These are phyloP conservation scores for Colletotrichum sp. DNA, from an alignment of 2,329 filamentous ascomycete genomes.

Conservation along the genomic window DNA sequence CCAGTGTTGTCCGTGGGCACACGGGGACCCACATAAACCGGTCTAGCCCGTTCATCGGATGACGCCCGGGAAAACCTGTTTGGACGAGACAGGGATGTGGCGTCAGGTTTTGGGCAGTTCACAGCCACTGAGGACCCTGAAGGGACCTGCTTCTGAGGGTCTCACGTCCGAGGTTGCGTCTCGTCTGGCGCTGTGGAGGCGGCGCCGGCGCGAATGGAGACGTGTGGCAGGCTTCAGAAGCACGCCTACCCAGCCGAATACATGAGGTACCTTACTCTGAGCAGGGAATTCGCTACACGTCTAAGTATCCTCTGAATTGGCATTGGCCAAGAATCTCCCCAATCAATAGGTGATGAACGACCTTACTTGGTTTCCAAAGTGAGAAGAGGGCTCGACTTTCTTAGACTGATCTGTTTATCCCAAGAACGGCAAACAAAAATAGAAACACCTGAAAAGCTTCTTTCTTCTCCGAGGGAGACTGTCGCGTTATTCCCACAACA, in stretches of 20 bases:
- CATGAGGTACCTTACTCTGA: too few relatives aligned
- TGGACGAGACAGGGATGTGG: conserved; percentile 2
- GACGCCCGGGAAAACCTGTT: conserved; percentile 15
- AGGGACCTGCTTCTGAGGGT: conserved; percentile 5
- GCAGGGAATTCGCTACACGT: not conserved
- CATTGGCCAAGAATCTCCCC: not conserved
- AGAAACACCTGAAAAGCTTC: not conserved
- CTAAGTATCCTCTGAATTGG: not conserved
- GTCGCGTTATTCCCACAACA: not conserved
- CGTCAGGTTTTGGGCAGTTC: not conserved
- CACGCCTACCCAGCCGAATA: too few relatives aligned
- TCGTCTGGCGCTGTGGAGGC: not conserved
- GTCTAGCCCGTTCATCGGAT: not conserved
- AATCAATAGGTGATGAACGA: not conserved
- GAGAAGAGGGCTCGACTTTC: not conserved
- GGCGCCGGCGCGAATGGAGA: not conserved
- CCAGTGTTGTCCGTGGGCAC: not conserved
- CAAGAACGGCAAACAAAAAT: not conserved
- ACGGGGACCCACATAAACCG: not conserved
- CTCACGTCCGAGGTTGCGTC: not conserved
- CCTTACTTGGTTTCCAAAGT: not conserved
- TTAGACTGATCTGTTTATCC: not conserved
- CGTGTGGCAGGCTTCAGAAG: too few relatives aligned
- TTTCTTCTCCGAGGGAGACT: not conserved
- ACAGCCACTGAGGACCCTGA: conserved; percentile 12